A percentile compares a stretch with the other conserved stretches of the same genome.
Evolutionary conservation across 768 basidiomycete genomes (phyloP).

Genomic region (Russula dissimulans): DNA sequence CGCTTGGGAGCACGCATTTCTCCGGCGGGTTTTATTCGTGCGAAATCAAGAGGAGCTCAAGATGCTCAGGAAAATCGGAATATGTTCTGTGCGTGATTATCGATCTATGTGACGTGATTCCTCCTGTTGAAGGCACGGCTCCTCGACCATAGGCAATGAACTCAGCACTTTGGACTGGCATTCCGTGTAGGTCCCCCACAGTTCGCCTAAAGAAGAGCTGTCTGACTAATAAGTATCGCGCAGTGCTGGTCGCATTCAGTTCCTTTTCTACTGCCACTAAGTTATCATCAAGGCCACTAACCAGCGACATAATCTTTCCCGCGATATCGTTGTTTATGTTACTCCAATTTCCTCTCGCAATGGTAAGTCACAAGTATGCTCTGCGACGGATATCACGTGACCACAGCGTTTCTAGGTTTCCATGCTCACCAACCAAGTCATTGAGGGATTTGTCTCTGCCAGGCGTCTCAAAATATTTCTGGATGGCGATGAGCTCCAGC

Average conservation of each 20-base stretch:
- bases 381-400: background rate
- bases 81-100: conserved; percentile 45
- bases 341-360: conserved; percentile 75
- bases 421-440: conserved; percentile 68
- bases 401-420: conserved; percentile 40
- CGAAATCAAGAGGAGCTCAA: conserved; percentile 76
- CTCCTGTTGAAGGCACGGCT: background rate
- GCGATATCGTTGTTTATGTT: conserved; percentile 86
- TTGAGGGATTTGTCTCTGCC: conserved; percentile 81
- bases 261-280: conserved; percentile 69
- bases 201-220: too few relatives aligned
- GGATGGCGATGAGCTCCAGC: conserved; percentile 68
- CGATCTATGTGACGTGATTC: too few relatives aligned
- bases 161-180: conserved; percentile 55
- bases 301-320: conserved; percentile 92
- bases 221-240: conserved; percentile 6
- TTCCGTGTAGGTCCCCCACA: conserved; percentile 36
- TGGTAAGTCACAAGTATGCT: conserved; percentile 36
- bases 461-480: conserved; percentile 72
- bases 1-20: conserved; percentile 91
- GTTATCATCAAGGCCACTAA: conserved; percentile 58
- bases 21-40: conserved; percentile 66
- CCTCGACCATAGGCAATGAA: conserved; percentile 41
- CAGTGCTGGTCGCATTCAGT: conserved; percentile 69
- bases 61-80: conserved; percentile 76